Conservation (phyloP, 1,284 basidiomycete species). For the Phaffia rhodozyma region DNA sequence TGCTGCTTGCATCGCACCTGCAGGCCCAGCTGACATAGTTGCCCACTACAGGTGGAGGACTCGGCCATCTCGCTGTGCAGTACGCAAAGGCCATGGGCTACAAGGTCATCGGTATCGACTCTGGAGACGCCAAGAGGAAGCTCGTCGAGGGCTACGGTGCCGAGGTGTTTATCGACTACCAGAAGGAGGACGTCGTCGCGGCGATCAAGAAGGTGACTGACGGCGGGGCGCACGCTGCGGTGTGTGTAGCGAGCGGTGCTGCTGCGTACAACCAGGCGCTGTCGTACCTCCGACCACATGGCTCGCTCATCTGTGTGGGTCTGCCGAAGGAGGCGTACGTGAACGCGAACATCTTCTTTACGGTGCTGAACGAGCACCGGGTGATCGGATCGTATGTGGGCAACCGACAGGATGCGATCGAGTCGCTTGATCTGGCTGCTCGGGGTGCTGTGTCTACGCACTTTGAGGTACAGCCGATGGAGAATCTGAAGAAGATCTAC, state of each 20-base stretch:
- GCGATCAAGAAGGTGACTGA: constrained; percentile 45
- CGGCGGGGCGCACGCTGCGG: constrained; percentile 63
- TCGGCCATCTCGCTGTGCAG: constrained; percentile 49
- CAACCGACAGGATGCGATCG: too few relatives aligned
- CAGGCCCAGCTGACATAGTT: too few relatives aligned
- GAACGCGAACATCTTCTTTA: constrained; percentile 24
- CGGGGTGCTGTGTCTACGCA: constrained; percentile 52
- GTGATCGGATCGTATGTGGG: too few relatives aligned
- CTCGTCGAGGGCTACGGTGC: constrained; percentile 60
- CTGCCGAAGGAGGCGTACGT: constrained; percentile 51
- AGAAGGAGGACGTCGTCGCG: constrained; percentile 31
- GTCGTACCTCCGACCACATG: constrained; percentile 51
- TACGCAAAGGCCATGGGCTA: constrained; percentile 59
- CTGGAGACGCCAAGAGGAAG: constrained; percentile 60
- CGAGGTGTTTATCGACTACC: constrained; percentile 69
- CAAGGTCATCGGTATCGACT: constrained; percentile 64
- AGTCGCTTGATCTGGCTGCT: constrained; percentile 52
- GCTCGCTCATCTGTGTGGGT: constrained; percentile 59
- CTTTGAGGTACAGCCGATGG: constrained; percentile 43
- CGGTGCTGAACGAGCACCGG: too few relatives aligned
- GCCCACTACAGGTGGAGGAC: constrained; percentile 35
- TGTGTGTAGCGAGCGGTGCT: constrained; percentile 46
- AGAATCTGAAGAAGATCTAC: constrained; percentile 49
- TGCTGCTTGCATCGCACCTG: too few relatives aligned
- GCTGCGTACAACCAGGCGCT: constrained; percentile 54